phyloP scores from a whole-genome alignment of 768 basidiomycete genomes.

The Dendrothele bispora region DNA sequence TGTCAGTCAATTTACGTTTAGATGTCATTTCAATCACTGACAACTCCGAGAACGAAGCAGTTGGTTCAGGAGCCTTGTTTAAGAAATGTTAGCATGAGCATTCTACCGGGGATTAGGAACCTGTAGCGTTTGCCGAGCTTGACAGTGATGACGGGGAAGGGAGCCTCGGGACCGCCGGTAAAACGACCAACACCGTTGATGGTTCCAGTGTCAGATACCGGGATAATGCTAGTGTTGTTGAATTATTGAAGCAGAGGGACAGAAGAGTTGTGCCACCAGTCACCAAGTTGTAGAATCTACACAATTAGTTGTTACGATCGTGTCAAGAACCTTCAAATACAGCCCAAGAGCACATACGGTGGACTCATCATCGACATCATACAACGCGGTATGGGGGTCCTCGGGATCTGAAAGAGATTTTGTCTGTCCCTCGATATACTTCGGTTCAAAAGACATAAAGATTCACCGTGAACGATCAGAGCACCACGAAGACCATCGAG shows the following conservation, averaged over 20 bases:
- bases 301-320: not conserved
- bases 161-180: conserved; percentile 35
- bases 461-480: conserved; percentile 30
- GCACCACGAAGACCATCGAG: conserved; percentile 35
- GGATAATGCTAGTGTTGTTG: conserved; percentile 26
- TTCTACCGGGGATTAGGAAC: no score
- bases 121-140: conserved; percentile 45
- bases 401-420: conserved; percentile 24
- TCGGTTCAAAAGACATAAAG: conserved; percentile 12
- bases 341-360: conserved; percentile 14
- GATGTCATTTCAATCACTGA: no score
- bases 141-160: conserved; percentile 40
- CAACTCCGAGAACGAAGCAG: no score
- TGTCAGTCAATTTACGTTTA: no score
- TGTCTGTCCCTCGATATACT: not conserved
- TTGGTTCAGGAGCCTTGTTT: no score
- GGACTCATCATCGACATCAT: conserved; percentile 44
- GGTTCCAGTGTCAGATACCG: conserved; percentile 36
- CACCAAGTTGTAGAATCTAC: conserved; percentile 33
- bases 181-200: conserved; percentile 49
- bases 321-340: no score
- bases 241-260: conserved; percentile 23
- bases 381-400: conserved; percentile 39
- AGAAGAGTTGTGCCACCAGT: conserved; percentile 39
- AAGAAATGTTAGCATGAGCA: no score